Evolutionary conservation across 108 stramenopile species (phyloP), one percentile per base, ranked within the genome.

Genomic region (Discostella stelligeroides): DNA sequence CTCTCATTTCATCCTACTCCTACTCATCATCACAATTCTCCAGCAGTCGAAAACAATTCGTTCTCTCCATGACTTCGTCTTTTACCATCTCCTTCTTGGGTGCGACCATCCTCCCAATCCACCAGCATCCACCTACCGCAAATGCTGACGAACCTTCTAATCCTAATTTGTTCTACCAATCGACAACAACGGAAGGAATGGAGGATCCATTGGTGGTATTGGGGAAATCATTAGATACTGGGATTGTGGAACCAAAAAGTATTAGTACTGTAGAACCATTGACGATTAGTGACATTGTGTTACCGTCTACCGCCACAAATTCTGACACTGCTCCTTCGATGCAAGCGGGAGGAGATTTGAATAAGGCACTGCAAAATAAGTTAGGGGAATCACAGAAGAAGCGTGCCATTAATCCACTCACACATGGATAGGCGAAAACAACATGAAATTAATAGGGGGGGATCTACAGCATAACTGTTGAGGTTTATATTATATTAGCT

Each of bases 151-250:
- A 70, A 48, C 68, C 59, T 12, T 48, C 58, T 14, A 70, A 60
- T 40, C 48, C 58, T 14, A 70, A 60, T 40, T 13, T 70, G 13
- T 21, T 57, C 6, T 37, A 47, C 47, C 46, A 46, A 69, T 69
- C 68, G n/a, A n/a, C n/a, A n/a, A n/a, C n/a, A 28, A 54, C 45
- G 45, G 57, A 42, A 2, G 68, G 60, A 21, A 58, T 29, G 47
- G 68, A 70, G 25, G 59, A 70, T 70, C 59, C 68, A 50, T 17
- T 60, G 6, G 68, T 43, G n/a, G 58, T 49, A 14, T 70, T 70
- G 17, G 59, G 59, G 11, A 70, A 60, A 60, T 60, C 68, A 11
- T 24, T 49, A 14, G 58, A 60, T 34, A 37, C 30, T 15, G 15
- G n/a, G 2, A 50, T 20, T 25, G 37, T 27, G 15, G n/a, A 4